Base-by-base conservation (phyloP, 371 early-diverging fungal genomes). In the Gilbertella persicaria region DNA sequence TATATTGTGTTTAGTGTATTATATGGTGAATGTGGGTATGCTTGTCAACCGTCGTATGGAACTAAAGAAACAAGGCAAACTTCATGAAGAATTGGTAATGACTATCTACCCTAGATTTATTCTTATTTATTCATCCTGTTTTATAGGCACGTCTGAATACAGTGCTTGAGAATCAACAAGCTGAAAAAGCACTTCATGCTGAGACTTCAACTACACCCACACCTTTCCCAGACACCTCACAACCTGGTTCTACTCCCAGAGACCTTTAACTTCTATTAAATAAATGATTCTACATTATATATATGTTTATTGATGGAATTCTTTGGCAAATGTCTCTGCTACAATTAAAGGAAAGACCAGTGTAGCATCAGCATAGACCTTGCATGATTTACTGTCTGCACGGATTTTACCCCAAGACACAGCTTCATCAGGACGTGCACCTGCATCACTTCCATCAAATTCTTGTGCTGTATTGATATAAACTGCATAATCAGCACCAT, bases 321-420 rank as follows among this genome's bases (percentile, higher is more conserved):
- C 75, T 62, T 82, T 82, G 25, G 95, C 96, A 79, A 97, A 97
- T 0, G 97, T 95, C 64, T 92, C 90, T 2, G 96, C 93, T 1
- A 98, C 97, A 41, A 98, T 81, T 28, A 98, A 61, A 16, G 99
- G 99, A 59, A 99, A 99, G 1, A 96, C 90, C 19, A 99, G 67
- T 0, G 98, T 92, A 2, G 99, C 99, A 60, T 99, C 99, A 1
- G 95, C 90, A 69, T 93, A 93, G 14, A 84, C 72, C 72, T 99
- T 99, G 53, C 97, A 92, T 5, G 92, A 84, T 53, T 83, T 82
- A n/a, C 89, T 95, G 50, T 86, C 80, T 51, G 87, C 73, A 41
- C 88, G 79, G 55, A 99, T 97, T 76, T 99, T 99, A 33, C 99
- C 99, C 99, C 99, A 99, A 16, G 94, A 94, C 26, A 99, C 90